Conservation (phyloP, 129 eudicot species). For the Artemisia annua region DNA sequence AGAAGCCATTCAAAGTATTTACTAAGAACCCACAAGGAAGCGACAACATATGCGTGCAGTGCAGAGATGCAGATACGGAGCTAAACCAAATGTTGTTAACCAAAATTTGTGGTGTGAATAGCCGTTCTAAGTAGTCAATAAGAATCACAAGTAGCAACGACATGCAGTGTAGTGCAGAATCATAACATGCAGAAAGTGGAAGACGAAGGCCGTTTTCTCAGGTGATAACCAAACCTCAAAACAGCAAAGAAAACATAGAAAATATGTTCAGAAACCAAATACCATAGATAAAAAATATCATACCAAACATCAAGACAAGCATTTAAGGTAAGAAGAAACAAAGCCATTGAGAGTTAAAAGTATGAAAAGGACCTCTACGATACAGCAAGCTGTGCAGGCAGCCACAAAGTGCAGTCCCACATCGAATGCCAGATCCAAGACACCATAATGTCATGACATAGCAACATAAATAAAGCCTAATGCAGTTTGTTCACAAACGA, state of each 20-base stretch:
- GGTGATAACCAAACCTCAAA: slow-evolving; percentile 51
- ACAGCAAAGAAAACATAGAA: slow-evolving; percentile 33
- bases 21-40: slow-evolving; percentile 12
- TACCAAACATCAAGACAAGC: slow-evolving; percentile 2
- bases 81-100: slow-evolving; percentile 6
- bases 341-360: slow-evolving; percentile 5
- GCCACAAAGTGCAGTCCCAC: slow-evolving; percentile 28
- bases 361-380: slow-evolving; percentile 47
- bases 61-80: slow-evolving; percentile 12
- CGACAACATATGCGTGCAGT: slow-evolving; percentile 16
- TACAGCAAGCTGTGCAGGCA: slow-evolving; percentile 24
- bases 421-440: slow-evolving; percentile 44
- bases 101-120: slow-evolving; percentile 8
- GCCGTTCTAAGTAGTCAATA: slow-evolving; percentile 4
- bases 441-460: slow-evolving; percentile 36
- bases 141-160: slow-evolving; percentile 37
- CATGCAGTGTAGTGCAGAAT: slow-evolving; percentile 28
- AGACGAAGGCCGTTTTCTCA: slow-evolving; percentile 43
- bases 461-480: slow-evolving; percentile 18
- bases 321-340: background rate
- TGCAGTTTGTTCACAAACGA: slow-evolving; percentile 19
- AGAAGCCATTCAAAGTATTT: background rate
- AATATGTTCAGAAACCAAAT: slow-evolving; percentile 35
- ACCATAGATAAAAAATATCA: background rate
- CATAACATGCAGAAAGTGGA: slow-evolving; percentile 43